Evolutionary conservation across 768 basidiomycete genomes (phyloP), one percentile per base, ranked within the genome.

Genomic region (Suillus ampliporus): DNA sequence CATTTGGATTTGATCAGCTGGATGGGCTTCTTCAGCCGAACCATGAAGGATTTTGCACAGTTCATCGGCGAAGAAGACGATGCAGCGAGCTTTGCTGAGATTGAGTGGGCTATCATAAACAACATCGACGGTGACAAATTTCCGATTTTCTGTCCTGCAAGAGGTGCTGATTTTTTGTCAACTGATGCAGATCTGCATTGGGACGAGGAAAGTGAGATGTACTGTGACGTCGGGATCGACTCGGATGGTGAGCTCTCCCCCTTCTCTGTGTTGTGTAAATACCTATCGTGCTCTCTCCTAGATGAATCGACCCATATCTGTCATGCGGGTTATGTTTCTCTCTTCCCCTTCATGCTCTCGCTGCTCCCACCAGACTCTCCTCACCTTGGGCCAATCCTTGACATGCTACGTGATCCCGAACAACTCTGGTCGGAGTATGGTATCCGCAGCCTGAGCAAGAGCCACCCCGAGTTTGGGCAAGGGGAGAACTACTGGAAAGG

Each of bases 401-500:
- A 95, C 70, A 77, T 95, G 41, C 79, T 98, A 35, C 83, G 78
- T 17, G 89, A 94, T 72, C 92, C 94, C 0, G 78, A 88, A 34
- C 91, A 95, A 65, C 84, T 99, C 37, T 98, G 97, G 97, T 97
- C 95, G 2, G 83, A 86, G 1, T 95, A 88, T 72, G 96, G 97
- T 31, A 79, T 98, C 40, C 89, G 96, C 34, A 96, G 94, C 65
- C 78, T 99, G 58, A 94, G 92, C 8, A 88, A 84, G n/a, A 86
- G 88, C 21, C 94, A 98, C 71, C 87, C 90, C n/a, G 85, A 92
- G 54, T 98, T 95, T 69, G 96, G 95, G 15, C 79, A 86, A 68
- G 97, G 91, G 52, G 96, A 99, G 76, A 93, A 99, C 78, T 99
- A 99, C 76, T 99, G 96, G 96, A 90, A 90, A 69, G 95, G 97